These are phyloP conservation scores for Elaeis oleifera DNA, from an alignment of 202 grass and related monocot genomes.

Conservation along the genomic window DNA sequence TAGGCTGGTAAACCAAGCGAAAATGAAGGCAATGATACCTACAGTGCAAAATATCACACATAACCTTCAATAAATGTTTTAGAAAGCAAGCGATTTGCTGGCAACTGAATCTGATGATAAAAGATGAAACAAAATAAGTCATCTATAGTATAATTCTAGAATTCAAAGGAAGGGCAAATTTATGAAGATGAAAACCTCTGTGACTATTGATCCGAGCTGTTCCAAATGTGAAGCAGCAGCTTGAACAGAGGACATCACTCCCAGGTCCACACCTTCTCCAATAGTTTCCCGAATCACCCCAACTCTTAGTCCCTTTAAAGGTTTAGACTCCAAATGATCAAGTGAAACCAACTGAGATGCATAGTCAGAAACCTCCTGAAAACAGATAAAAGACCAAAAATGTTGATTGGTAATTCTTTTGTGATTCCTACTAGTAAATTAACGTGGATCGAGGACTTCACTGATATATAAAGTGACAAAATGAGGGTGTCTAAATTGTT, in stretches of 20 bases:
- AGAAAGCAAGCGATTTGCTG: background rate
- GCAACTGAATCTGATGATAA: too few species aligned
- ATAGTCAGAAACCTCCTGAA: slow-evolving; percentile 47
- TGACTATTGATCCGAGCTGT: slow-evolving; percentile 62
- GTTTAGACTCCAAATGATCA: slow-evolving; percentile 62
- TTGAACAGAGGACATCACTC: slow-evolving; percentile 65
- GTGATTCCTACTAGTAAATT: too few species aligned
- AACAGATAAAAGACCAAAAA: slow-evolving; percentile 2
- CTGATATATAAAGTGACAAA: too few species aligned
- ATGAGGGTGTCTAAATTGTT: slow-evolving; percentile 18
- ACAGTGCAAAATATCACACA: slow-evolving; percentile 22
- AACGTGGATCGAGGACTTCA: too few species aligned
- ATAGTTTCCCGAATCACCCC: slow-evolving; percentile 87
- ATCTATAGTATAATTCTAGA: too few species aligned
- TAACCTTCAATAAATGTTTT: slow-evolving; percentile 8
- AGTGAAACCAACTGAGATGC: slow-evolving; percentile 45
- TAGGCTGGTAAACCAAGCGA: slow-evolving; percentile 82
- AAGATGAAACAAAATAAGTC: too few species aligned
- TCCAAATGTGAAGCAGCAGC: slow-evolving; percentile 71
- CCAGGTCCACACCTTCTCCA: slow-evolving; percentile 66
- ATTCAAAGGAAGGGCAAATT: too few species aligned
- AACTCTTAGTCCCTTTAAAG: slow-evolving; percentile 66
- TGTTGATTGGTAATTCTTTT: too few species aligned
- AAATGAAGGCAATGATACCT: slow-evolving; percentile 93
- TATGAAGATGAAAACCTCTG: slow-evolving; percentile 44